Evolutionary conservation across 2,329 filamentous ascomycete genomes (phyloP).

Genomic region (Fusarium haematococcum): DNA sequence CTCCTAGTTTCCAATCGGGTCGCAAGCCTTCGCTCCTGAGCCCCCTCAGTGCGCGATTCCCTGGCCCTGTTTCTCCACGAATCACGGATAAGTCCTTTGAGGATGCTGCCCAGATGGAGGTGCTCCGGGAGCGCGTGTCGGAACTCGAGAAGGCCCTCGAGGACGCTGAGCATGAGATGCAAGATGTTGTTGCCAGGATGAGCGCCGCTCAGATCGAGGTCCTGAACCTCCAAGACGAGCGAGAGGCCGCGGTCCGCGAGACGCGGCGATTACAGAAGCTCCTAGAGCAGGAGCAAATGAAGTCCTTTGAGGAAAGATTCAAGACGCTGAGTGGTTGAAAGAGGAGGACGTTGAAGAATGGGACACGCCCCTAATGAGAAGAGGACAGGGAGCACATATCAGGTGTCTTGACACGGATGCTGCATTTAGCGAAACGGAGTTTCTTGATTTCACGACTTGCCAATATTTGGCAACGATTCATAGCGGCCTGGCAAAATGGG

Average conservation of each 20-base stretch:
- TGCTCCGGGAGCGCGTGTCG: conserved; percentile 80
- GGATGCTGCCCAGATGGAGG: conserved; percentile 79
- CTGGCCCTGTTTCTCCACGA: conserved; percentile 48
- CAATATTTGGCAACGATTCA: conserved; percentile 31
- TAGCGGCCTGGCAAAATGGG: conserved; percentile 19
- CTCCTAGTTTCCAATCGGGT: conserved; percentile 47
- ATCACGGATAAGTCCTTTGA: conserved; percentile 74
- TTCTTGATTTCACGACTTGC: conserved; percentile 45
- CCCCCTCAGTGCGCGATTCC: conserved; percentile 52
- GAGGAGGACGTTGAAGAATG: conserved; percentile 14
- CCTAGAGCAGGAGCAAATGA: conserved; percentile 73
- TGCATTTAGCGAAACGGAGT: conserved; percentile 56
- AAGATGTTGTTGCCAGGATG: conserved; percentile 83
- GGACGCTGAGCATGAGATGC: conserved; percentile 78
- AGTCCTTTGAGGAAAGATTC: conserved; percentile 57
- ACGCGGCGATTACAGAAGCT: conserved; percentile 76
- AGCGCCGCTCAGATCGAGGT: conserved; percentile 87
- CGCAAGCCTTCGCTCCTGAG: conserved; percentile 51
- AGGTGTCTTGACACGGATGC: conserved; percentile 26
- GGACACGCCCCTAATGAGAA: conserved; percentile 19
- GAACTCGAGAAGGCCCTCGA: conserved; percentile 82
- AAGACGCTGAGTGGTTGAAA: conserved; percentile 47
- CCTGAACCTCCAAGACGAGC: conserved; percentile 79
- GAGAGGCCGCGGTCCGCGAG: conserved; percentile 79
- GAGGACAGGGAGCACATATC: conserved; percentile 24